Conservation (phyloP, 2,329 filamentous ascomycete species). For the Leptosphaerulina australis region DNA sequence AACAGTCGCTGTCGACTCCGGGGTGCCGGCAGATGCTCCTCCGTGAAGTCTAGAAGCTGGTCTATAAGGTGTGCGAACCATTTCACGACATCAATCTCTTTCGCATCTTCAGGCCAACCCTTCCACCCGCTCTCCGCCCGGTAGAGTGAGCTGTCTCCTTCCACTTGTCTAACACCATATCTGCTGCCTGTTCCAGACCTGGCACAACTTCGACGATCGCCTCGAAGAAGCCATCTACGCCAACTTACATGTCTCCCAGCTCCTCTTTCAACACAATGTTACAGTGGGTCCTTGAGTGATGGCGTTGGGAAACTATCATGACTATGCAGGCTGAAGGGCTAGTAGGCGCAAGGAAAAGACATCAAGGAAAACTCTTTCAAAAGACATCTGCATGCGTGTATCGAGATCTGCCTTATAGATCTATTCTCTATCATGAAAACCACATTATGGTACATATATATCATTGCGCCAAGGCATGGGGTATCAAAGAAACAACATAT, state of each 20-base stretch:
- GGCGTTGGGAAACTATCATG: no score
- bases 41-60: slow-evolving; percentile 24
- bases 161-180: slow-evolving; percentile 24
- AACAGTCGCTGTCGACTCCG: slow-evolving; percentile 21
- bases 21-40: slow-evolving; percentile 17
- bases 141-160: slow-evolving; percentile 29
- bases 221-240: slow-evolving; percentile 30
- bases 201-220: slow-evolving; percentile 24
- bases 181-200: neutral
- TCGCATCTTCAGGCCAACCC: slow-evolving; percentile 28
- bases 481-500: slow-evolving; percentile 28
- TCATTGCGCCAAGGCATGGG: slow-evolving; percentile 26
- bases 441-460: slow-evolving; percentile 27
- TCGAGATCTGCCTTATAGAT: slow-evolving; percentile 5
- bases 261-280: slow-evolving; percentile 26
- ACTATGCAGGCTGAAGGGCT: no score
- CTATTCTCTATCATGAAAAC: slow-evolving; percentile 6
- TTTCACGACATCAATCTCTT: slow-evolving; percentile 28
- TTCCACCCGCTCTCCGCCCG: slow-evolving; percentile 26
- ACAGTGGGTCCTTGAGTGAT: no score
- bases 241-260: slow-evolving; percentile 25
- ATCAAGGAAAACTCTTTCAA: no score
- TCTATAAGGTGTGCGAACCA: slow-evolving; percentile 27
- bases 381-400: no score
- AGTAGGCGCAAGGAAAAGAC: no score